Evolutionary conservation across 2,329 filamentous ascomycete species (phyloP).

Genomic region (Fusarium buxicola): DNA sequence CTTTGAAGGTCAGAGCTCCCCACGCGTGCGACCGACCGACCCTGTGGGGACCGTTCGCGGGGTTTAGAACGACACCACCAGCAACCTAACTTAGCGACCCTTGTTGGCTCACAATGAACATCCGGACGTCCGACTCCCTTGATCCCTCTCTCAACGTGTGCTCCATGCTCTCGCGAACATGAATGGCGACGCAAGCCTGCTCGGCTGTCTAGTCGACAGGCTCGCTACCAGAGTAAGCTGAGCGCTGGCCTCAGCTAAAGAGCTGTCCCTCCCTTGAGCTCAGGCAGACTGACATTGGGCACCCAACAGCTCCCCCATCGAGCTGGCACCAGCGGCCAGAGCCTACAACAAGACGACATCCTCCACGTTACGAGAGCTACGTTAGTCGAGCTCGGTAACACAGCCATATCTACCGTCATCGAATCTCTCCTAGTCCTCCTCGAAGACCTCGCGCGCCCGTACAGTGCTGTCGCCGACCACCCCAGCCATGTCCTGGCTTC

Average conservation of each 20-base stretch:
- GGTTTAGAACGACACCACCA: constrained; percentile 32
- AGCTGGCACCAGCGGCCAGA: constrained; percentile 67
- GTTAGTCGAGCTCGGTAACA: constrained; percentile 69
- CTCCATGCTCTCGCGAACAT: constrained; percentile 53
- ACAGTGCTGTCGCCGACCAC: constrained; percentile 62
- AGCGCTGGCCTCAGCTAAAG: not conserved
- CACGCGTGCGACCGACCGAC: constrained; percentile 27
- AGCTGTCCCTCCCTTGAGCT: constrained; percentile 7
- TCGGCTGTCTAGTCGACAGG: constrained; percentile 71
- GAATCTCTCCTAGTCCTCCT: constrained; percentile 68
- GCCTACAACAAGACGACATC: constrained; percentile 70
- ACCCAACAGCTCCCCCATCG: constrained; percentile 71
- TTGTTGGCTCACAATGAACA: constrained; percentile 16
- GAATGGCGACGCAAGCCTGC: constrained; percentile 70
- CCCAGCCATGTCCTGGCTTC: constrained; percentile 71
- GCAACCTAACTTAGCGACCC: constrained; percentile 31
- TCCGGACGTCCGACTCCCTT: constrained; percentile 14
- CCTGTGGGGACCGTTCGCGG: constrained; percentile 39
- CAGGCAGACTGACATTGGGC: constrained; percentile 49
- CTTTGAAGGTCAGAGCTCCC: too few species aligned
- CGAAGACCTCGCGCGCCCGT: constrained; percentile 68
- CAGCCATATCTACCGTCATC: constrained; percentile 65
- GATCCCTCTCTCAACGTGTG: constrained; percentile 23
- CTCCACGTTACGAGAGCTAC: constrained; percentile 70
- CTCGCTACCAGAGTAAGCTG: constrained; percentile 68